These are phyloP conservation scores for Fistulinella prunicolor DNA, from an alignment of 768 basidiomycete species.

Conservation along the genomic window DNA sequence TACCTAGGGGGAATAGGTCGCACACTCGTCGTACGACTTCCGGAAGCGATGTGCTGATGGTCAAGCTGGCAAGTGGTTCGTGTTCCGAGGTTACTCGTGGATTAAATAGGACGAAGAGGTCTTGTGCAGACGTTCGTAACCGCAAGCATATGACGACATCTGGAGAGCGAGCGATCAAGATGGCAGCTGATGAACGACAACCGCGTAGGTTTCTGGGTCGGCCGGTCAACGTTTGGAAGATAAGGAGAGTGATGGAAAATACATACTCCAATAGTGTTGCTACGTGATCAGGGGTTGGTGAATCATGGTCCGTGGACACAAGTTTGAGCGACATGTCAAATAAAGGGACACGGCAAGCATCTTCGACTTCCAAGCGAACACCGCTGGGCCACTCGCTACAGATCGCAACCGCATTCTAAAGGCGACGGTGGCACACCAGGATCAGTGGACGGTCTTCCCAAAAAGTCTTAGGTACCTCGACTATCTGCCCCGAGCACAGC, in stretches of 20 bases:
- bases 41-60: conserved; percentile 44
- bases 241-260: background rate
- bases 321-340: conserved; percentile 43
- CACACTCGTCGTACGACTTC: conserved; percentile 41
- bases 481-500: conserved; percentile 12
- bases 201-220: conserved; percentile 23
- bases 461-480: conserved; percentile 14
- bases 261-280: conserved; percentile 22
- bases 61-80: conserved; percentile 51
- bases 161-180: conserved; percentile 56
- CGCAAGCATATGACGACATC: conserved; percentile 53
- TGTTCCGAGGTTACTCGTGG: conserved; percentile 52
- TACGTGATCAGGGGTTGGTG: conserved; percentile 34
- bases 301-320: conserved; percentile 34
- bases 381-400: conserved; percentile 46
- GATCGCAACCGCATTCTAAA: conserved; percentile 50
- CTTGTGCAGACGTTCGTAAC: conserved; percentile 18
- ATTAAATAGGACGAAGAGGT: conserved; percentile 58
- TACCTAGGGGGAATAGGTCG: conserved; percentile 44
- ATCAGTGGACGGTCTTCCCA: background rate
- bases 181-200: conserved; percentile 27
- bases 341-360: conserved; percentile 44
- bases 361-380: conserved; percentile 49
- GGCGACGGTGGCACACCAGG: background rate
- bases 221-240: background rate